phyloP scores from a whole-genome alignment of 441 rosid species.

The Cnidoscolus chayamansa region DNA sequence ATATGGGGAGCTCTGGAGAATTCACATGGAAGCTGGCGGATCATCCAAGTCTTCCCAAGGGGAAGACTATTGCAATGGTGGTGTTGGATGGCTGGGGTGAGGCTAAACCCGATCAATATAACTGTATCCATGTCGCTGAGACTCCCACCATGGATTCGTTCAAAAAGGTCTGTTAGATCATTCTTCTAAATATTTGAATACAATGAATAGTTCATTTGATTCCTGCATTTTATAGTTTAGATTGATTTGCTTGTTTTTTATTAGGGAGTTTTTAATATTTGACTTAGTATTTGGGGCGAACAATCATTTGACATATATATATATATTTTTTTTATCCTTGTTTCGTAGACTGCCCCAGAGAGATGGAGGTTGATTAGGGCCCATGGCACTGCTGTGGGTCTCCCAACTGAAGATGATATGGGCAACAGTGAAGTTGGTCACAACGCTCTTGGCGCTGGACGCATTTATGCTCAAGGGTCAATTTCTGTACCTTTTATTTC shows the following conservation, averaged over 20 bases:
- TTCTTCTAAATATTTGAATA: too few species aligned
- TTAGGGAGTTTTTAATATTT: too few species aligned
- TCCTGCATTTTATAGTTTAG: neutral
- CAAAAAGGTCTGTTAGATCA: constrained; percentile 44
- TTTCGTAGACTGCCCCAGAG: constrained; percentile 56
- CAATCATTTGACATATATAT: neutral
- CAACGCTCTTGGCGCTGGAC: constrained; percentile 96
- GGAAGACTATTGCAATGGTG: constrained; percentile 64
- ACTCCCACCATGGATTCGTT: constrained; percentile 95
- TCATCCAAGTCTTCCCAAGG: constrained; percentile 79
- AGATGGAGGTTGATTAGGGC: constrained; percentile 87
- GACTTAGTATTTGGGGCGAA: neutral
- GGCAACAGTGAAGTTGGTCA: constrained; percentile 99
- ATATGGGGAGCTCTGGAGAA: constrained; percentile 44
- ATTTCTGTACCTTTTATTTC: neutral
- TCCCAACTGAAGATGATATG: constrained; percentile 97
- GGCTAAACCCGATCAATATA: constrained; percentile 72
- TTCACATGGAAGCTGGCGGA: constrained; percentile 64
- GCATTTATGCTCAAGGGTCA: constrained; percentile 90
- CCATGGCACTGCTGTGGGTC: constrained; percentile 90
- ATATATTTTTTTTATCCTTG: neutral
- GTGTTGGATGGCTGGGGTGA: constrained; percentile 99
- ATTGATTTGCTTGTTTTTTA: neutral
- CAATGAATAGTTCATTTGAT: too few species aligned
- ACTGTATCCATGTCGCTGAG: constrained; percentile 84